phyloP scores from a whole-genome alignment of 148 eudicot genomes.

The Beta vulgaris region DNA sequence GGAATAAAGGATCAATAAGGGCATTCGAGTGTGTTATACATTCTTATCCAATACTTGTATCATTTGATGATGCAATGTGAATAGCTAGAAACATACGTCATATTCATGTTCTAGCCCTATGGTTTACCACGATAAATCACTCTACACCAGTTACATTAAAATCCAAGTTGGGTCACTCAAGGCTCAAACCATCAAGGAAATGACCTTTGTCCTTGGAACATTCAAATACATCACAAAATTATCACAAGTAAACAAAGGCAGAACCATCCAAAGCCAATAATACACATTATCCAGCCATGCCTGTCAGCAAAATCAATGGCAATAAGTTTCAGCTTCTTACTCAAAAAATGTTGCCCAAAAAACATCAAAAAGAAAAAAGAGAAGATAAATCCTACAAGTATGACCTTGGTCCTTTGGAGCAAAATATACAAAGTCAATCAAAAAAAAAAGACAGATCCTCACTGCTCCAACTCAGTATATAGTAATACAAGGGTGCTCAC shows the following conservation, averaged over 20 bases:
- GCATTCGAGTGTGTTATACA: no score
- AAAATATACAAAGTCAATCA: conserved; percentile 50
- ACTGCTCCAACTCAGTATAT: conserved; percentile 36
- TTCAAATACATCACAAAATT: background rate
- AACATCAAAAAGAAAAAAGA: background rate
- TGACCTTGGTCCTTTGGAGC: conserved; percentile 30
- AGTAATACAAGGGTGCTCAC: conserved; percentile 36
- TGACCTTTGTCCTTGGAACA: background rate
- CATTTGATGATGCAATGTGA: no score
- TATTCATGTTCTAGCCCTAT: no score
- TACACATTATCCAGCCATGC: conserved; percentile 35
- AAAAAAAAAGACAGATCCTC: conserved; percentile 32
- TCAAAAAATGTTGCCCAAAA: conserved; percentile 23
- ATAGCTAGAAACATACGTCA: no score
- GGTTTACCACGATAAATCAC: no score
- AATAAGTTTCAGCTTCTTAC: conserved; percentile 29
- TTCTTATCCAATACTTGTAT: no score
- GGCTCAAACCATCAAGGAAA: background rate
- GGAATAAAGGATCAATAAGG: no score
- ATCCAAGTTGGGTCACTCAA: no score
- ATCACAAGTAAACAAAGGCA: conserved; percentile 1
- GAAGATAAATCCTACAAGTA: conserved; percentile 28
- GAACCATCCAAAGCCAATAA: conserved; percentile 28
- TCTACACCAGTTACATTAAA: no score
- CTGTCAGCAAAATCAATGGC: conserved; percentile 51